Evolutionary conservation across 1,284 basidiomycete genomes (phyloP), one percentile per base, ranked within the genome.

Genomic region (Ceratobasidium papillatum): DNA sequence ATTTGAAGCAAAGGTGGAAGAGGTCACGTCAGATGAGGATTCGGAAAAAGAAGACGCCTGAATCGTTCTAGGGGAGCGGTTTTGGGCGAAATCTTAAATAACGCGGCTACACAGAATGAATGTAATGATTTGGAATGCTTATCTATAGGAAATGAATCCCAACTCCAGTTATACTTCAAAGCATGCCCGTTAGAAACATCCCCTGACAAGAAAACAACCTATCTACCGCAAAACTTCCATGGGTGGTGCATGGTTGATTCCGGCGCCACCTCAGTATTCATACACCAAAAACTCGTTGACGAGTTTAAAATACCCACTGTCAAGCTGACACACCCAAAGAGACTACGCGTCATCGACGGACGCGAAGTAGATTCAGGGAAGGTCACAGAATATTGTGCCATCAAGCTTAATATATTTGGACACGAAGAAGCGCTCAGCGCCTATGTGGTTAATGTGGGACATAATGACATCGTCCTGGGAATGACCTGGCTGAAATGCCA

Each of bases 401-500:
- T 41, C 7, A 41, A 41, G 5, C 38, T 41, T 7, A 41, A 41
- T 7, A 41, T 41, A 7, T 41, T 41, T 41, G 38, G 14, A 5
- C 38, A 41, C 14, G 38, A 41, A 14, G 38, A 41, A 14, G 38
- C 5, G 38, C 7, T 41, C 5, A 14, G 14, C 25, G 51, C 63
- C 27, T 49, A 52, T 27, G 36, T 65, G 12, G 52, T 63, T 3
- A 43, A 75, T 34, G 38, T 75, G 2, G 74, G 63, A 1, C 12
- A 27, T 9, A 19, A 74, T 30, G 22, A 64, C 49, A 27, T 74
- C 9, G 51, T 77, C 8, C 76, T 77, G 30, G 73, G 77, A 5
- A 41, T 77, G 43, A 45, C 74, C 12, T 77, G 77, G 76, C 49
- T 77, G 1, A 52, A 69, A 49, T 22, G 54, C 36, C 74, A 75